phyloP scores from a whole-genome alignment of 441 rosid genomes.

The Bocquillonia castaneifolia region DNA sequence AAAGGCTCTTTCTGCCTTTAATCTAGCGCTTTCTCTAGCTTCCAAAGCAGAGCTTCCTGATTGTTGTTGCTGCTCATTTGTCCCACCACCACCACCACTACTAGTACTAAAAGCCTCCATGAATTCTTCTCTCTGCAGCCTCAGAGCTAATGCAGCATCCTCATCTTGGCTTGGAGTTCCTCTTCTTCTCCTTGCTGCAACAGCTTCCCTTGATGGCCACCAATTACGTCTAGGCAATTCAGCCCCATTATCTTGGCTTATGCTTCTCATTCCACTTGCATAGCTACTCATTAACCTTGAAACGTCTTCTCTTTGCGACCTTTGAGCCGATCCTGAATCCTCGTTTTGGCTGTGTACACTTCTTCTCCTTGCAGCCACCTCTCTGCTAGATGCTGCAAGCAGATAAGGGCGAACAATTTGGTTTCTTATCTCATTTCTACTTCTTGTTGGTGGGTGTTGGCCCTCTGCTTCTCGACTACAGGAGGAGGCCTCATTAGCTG shows the following conservation, averaged over 20 bases:
- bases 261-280: slow-evolving; percentile 30
- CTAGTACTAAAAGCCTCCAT: slow-evolving; percentile 59
- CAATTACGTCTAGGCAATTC: slow-evolving; percentile 36
- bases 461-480: slow-evolving; percentile 23
- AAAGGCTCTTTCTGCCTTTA: slow-evolving; percentile 86
- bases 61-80: slow-evolving; percentile 28
- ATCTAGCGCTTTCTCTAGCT: slow-evolving; percentile 85
- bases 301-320: slow-evolving; percentile 66
- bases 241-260: slow-evolving; percentile 35
- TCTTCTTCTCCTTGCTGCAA: slow-evolving; percentile 28
- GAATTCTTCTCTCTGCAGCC: slow-evolving; percentile 83
- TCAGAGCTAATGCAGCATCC: slow-evolving; percentile 73
- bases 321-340: slow-evolving; percentile 62
- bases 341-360: slow-evolving; percentile 48
- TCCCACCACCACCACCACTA: too few relatives aligned
- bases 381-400: slow-evolving; percentile 25
- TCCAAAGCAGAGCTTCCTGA: slow-evolving; percentile 33
- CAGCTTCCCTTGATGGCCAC: slow-evolving; percentile 30
- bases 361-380: slow-evolving; percentile 27
- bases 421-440: slow-evolving; percentile 6
- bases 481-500: slow-evolving; percentile 26
- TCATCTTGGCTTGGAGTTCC: slow-evolving; percentile 54
- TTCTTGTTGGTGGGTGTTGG: slow-evolving; percentile 29
- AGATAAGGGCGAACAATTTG: slow-evolving; percentile 20
- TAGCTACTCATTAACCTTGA: slow-evolving; percentile 30